Percentiles rank a stretch among this genome's conserved stretches.
These are phyloP conservation scores for Artemisia annua DNA, from an alignment of 129 eudicot genomes.

Conservation along the genomic window DNA sequence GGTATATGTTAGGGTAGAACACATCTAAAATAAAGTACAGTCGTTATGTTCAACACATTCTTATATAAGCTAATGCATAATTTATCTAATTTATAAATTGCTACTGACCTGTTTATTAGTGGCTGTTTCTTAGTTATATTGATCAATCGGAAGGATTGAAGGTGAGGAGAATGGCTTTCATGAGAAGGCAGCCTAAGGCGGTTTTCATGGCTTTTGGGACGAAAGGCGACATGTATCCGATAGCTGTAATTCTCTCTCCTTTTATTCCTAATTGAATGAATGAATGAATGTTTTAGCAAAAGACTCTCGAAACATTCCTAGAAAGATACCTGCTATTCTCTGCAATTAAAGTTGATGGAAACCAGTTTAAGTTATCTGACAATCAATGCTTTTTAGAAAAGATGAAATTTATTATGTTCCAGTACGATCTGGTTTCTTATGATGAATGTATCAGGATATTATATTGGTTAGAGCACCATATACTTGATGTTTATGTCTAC, in stretches of 20 bases:
- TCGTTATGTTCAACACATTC: not conserved
- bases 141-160: too few species aligned
- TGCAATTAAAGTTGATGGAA: not conserved
- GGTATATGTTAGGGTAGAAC: constrained; percentile 3
- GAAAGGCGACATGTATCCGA: constrained; percentile 90
- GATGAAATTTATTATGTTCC: not conserved
- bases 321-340: constrained; percentile 10
- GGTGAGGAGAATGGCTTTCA: constrained; percentile 12
- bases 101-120: constrained; percentile 6
- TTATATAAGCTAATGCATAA: too few species aligned
- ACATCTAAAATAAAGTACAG: not conserved
- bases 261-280: not conserved
- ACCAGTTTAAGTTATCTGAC: too few species aligned
- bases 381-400: too few species aligned
- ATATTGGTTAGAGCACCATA: too few species aligned
- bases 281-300: not conserved
- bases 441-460: too few species aligned
- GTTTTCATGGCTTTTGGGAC: constrained; percentile 96
- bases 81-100: not conserved
- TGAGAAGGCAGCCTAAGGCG: constrained; percentile 50
- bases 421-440: too few species aligned
- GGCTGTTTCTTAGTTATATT: too few species aligned
- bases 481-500: too few species aligned
- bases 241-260: constrained; percentile 57
- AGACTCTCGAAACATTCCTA: not conserved